Conservation (phyloP, 1,284 basidiomycete species). For the Ustilago xerochloae region DNA sequence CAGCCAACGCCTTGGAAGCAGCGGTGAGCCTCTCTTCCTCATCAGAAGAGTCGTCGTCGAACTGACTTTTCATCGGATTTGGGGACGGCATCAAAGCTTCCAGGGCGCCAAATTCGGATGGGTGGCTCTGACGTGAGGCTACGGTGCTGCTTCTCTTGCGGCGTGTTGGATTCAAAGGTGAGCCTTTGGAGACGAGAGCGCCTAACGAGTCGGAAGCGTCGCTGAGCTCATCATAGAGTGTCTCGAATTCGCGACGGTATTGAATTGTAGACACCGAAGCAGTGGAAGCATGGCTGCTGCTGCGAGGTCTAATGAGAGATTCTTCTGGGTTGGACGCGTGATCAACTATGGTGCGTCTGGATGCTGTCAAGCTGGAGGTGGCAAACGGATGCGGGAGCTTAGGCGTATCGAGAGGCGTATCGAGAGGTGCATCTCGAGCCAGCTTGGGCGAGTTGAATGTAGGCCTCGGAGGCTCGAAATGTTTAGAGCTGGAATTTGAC, state of each 20-base stretch:
- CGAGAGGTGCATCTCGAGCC: slow-evolving; percentile 6
- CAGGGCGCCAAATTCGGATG: not conserved
- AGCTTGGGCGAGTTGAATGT: slow-evolving; percentile 39
- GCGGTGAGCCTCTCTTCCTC: slow-evolving; percentile 34
- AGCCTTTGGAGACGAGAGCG: not conserved
- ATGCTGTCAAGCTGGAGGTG: not conserved
- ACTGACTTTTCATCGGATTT: slow-evolving; percentile 23
- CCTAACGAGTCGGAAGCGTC: not conserved
- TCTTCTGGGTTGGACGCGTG: not conserved
- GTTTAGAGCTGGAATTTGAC: not conserved
- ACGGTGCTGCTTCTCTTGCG: slow-evolving; percentile 15
- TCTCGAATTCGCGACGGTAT: not conserved
- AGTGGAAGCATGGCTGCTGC: not conserved
- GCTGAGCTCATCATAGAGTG: not conserved
- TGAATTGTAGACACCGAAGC: not conserved
- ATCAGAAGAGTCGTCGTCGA: slow-evolving; percentile 48
- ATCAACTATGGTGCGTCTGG: not conserved
- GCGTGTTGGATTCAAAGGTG: not conserved
- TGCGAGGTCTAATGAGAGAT: not conserved
- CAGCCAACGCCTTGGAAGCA: not conserved
- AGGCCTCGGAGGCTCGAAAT: slow-evolving; percentile 26
- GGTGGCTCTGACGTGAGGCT: not conserved
- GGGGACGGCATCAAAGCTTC: not conserved
- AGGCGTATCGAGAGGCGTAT: not conserved
- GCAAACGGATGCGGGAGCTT: slow-evolving; percentile 14